phyloP scores from a whole-genome alignment of 2,329 filamentous ascomycete species.

The Fusarium nisikadoi region DNA sequence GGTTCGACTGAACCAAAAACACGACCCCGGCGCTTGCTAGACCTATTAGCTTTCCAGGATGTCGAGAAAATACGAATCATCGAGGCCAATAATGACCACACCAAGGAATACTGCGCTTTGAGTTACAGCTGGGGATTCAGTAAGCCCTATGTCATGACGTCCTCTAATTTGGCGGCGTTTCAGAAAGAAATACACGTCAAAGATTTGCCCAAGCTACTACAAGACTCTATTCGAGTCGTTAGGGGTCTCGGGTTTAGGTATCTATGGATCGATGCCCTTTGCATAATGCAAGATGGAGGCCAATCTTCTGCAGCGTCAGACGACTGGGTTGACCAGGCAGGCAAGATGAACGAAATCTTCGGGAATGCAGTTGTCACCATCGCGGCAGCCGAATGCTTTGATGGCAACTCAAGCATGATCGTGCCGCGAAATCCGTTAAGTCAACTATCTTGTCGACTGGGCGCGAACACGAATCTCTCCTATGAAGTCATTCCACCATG shows the following conservation, averaged over 20 bases:
- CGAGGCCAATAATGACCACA: neutral
- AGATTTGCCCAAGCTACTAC: neutral
- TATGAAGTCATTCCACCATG: neutral
- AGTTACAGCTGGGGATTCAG: conserved; percentile 3
- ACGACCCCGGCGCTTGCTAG: neutral
- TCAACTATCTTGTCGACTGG: neutral
- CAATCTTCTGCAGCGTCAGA: neutral
- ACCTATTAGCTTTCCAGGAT: neutral
- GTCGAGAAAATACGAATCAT: neutral
- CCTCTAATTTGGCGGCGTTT: neutral
- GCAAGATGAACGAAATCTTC: neutral
- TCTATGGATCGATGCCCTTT: neutral
- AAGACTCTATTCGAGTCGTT: neutral
- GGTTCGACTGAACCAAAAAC: neutral
- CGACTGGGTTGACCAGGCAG: neutral
- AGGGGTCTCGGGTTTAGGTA: neutral
- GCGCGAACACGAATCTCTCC: neutral
- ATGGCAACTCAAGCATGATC: neutral
- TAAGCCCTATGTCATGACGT: neutral
- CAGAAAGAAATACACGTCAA: neutral
- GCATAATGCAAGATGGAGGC: neutral
- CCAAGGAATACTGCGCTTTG: neutral
- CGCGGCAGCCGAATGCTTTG: neutral
- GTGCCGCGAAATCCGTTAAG: neutral
- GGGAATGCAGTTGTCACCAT: neutral